Base-by-base conservation (phyloP, 2,329 filamentous ascomycete genomes). In the Penicillium sp. region DNA sequence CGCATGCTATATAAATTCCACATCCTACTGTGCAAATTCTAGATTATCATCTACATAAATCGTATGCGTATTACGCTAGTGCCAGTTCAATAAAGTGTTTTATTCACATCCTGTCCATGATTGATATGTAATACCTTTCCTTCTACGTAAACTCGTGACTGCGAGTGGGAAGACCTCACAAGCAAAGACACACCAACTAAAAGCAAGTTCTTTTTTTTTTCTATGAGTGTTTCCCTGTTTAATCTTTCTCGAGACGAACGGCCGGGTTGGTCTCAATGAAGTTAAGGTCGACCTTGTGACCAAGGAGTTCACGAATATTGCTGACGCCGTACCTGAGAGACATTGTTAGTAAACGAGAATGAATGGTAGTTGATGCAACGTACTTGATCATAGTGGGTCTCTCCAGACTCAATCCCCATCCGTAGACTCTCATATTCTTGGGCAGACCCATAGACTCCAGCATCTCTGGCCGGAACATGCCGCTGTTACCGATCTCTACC, bases 391-490 rank as follows among this genome's bases (percentile, higher is more conserved):
- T 99, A 10, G 94, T 97, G 54, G 94, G 94, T 66, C 94, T 79
- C 81, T 99, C 94, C 70, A 99, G 76, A 73, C 86, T 90, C 70
- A 99, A 77, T 35, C 94, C 94, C 83, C 91, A 97, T 32, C 94
- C 94, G 71, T 96, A 97, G 9, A 97, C 92, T 59, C 89, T 81
- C 85, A 97, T 85, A 68, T 96, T 89, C 76, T 87, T 91, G 23
- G 92, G 92, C 68, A 97, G 76, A 32, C 93, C 93, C 92, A 97
- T 96, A 5, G 91, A 81, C 76, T 96, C 89, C 68, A 97, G 76
- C 93, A 97, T 97, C 77, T 99, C 94, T 1, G 94, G 92, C 62
- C 94, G 83, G 85, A 99, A 99, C 92, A 99, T 97, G 60, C 94
- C 94, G 66, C 88, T 93, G 79, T 99, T 97, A 56, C 94, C 94